Base-by-base conservation (phyloP, 179 eudicot species). In the Spinacia oleracea region DNA sequence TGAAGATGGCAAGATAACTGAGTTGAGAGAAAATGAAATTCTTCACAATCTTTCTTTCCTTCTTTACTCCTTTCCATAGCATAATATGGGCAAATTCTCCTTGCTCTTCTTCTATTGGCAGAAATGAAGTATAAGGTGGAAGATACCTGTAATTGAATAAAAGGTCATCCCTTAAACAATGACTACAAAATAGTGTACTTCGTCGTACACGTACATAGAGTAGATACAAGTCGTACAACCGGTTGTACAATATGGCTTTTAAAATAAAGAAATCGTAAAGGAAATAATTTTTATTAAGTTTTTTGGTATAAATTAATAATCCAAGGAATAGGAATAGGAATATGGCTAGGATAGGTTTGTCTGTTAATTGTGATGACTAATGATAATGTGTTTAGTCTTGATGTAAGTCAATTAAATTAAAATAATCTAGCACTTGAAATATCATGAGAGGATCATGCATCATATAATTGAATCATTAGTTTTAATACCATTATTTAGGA, bases 1-100 rank as follows among this genome's bases (percentile, higher is more conserved):
- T 75, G 85, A 88, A 88, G 43, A 91, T 84, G 60, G 46, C 89
- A 60, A 88, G 77, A 42, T 88, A 91, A 11, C 89, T 76, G 34
- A 88, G 86, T 68, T 84, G 90, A 23, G 93, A 90, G 21, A 88
- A 88, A 18, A 86, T 4, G 0, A 84, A 0, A 29, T 83, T 72
- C 23, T 89, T 82, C 32, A 73, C 31, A 14, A 32, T 45, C 14
- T 31, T 70, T 42, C 62, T 42, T 8, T 29, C 51, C 18, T 9
- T 69, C 34, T 77, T 70, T 38, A 55, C 59, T 32, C 9, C 55
- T 62, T 50, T 67, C 23, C 29, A 69, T 70, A 48, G 16, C 29
- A 51, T 12, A 27, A 50, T 48, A 9, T 74, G 80, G 0, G 40
- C 40, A 31, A 6, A 38, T 40, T 43, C 55, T 42, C 74, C 77